Conservation (phyloP, 1,139 yeast genomes). For the Torulaspora pretoriensis region DNA sequence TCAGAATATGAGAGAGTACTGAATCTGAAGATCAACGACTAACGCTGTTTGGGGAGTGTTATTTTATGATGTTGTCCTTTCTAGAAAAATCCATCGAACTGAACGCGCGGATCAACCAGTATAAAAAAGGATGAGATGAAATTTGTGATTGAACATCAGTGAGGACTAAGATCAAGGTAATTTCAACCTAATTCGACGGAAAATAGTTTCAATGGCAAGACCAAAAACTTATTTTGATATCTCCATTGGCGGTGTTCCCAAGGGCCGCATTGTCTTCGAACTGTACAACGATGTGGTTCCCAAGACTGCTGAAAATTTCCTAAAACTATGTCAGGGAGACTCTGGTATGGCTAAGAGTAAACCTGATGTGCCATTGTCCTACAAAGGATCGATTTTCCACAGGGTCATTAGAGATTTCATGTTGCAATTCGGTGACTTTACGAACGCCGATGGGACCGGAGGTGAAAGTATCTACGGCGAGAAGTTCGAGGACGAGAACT, state of each 20-base stretch:
- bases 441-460: conserved; percentile 84
- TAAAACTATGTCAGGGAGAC: conserved; percentile 87
- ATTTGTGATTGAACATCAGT: background rate
- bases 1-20: conserved; percentile 1
- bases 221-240: conserved; percentile 72
- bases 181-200: too few species aligned
- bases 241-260: conserved; percentile 57
- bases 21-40: background rate
- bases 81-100: background rate
- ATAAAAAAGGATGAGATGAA: conserved; percentile 2
- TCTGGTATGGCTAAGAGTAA: conserved; percentile 58
- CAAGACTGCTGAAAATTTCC: conserved; percentile 88
- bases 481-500: conserved; percentile 91
- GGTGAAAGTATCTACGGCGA: conserved; percentile 96
- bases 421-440: conserved; percentile 98
- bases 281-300: conserved; percentile 81
- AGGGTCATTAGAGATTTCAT: conserved; percentile 87
- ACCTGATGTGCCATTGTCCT: conserved; percentile 60
- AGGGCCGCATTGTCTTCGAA: conserved; percentile 75
- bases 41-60: background rate
- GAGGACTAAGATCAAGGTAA: background rate
- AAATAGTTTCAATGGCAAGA: conserved; percentile 28
- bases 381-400: conserved; percentile 82
- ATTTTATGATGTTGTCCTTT: background rate
- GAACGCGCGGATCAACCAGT: conserved; percentile 2